Evolutionary conservation across 1,139 yeast species (phyloP).

Genomic region (Trichomonascaceae sp.): DNA sequence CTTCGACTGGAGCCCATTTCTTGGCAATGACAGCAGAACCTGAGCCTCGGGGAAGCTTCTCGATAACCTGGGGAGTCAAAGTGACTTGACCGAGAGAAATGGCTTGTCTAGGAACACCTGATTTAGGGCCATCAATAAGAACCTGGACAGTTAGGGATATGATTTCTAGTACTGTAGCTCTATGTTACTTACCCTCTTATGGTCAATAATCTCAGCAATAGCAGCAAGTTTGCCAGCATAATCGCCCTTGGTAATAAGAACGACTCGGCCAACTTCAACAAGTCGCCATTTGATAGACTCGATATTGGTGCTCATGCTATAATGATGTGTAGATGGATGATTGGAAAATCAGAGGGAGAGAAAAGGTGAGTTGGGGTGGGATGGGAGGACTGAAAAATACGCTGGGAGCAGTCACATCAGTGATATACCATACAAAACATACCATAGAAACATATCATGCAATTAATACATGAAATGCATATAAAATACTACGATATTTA

Average conservation of each 20-base stretch:
- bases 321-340: slow-evolving; percentile 8
- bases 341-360: slow-evolving; percentile 6
- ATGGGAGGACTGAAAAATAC: slow-evolving; percentile 3
- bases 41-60: slow-evolving; percentile 89
- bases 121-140: slow-evolving; percentile 92
- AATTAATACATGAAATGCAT: too few species aligned
- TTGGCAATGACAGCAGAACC: slow-evolving; percentile 78
- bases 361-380: slow-evolving; percentile 3
- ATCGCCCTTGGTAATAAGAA: slow-evolving; percentile 73
- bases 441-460: too few species aligned
- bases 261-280: slow-evolving; percentile 99
- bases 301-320: slow-evolving; percentile 50
- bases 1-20: slow-evolving; percentile 87
- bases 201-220: slow-evolving; percentile 97
- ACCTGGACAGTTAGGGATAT: slow-evolving; percentile 43
- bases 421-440: too few species aligned
- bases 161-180: not conserved
- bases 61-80: slow-evolving; percentile 85
- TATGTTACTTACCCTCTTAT: slow-evolving; percentile 81
- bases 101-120: slow-evolving; percentile 87
- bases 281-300: slow-evolving; percentile 98
- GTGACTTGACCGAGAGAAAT: slow-evolving; percentile 79
- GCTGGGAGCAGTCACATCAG: not conserved
- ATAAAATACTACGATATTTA: too few species aligned
- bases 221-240: slow-evolving; percentile 79